Conservation (phyloP, 148 eudicot species). For the Rheum nobile region DNA sequence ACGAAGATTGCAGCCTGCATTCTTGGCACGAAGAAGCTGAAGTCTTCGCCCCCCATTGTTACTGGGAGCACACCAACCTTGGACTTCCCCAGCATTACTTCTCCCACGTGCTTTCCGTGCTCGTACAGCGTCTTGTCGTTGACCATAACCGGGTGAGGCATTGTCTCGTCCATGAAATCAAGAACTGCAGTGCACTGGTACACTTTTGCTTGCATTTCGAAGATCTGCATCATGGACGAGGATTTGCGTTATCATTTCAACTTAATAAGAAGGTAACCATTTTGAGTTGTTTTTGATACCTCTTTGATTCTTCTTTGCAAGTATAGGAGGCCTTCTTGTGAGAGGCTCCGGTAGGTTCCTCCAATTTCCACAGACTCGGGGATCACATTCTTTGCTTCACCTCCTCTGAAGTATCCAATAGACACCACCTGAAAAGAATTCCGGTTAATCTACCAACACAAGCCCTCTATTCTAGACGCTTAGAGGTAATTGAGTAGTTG, state of each 20-base stretch:
- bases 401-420: conserved; percentile 42
- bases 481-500: neutral
- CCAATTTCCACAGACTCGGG: conserved; percentile 53
- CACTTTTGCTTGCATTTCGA: conserved; percentile 48
- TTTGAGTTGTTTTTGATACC: conserved; percentile 16
- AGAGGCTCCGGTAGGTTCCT: conserved; percentile 50
- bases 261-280: neutral
- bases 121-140: conserved; percentile 39
- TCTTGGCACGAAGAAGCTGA: conserved; percentile 49
- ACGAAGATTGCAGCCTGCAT: conserved; percentile 48
- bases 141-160: conserved; percentile 40
- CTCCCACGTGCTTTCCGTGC: conserved; percentile 41
- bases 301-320: conserved; percentile 44
- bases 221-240: conserved; percentile 19
- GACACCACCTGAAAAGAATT: conserved; percentile 40
- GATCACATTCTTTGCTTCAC: conserved; percentile 52
- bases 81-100: conserved; percentile 32
- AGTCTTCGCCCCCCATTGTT: conserved; percentile 45
- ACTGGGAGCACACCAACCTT: conserved; percentile 22
- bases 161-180: conserved; percentile 51
- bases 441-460: neutral
- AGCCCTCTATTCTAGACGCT: neutral
- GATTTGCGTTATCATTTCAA: neutral
- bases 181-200: conserved; percentile 41
- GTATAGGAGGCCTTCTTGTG: conserved; percentile 34